These are phyloP conservation scores for Eimeria necatrix DNA, from an alignment of 169 alveolate species.

Conservation along the genomic window DNA sequence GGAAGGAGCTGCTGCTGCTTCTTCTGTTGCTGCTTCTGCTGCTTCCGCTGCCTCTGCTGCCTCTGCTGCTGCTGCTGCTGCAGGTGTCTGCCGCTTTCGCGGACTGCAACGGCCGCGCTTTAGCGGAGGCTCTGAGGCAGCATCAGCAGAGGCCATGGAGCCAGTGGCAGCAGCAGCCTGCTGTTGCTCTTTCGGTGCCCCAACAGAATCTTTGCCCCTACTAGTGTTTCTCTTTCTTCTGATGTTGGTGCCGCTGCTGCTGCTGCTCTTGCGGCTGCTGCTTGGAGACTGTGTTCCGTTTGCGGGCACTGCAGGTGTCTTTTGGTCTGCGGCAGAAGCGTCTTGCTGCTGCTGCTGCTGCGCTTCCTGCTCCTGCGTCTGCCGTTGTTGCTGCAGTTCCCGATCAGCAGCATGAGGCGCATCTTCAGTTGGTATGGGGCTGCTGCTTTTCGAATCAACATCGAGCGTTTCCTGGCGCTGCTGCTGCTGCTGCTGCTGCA, in stretches of 20 bases:
- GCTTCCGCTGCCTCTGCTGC: background rate
- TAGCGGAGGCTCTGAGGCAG: background rate
- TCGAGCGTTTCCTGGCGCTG: background rate
- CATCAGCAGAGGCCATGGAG: no score
- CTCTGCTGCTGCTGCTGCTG: slow-evolving; percentile 6
- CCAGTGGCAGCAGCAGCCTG: background rate
- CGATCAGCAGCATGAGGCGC: background rate
- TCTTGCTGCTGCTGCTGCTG: background rate
- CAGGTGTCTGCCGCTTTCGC: background rate
- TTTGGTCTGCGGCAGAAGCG: background rate
- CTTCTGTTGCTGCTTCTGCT: background rate
- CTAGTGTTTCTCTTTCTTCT: background rate
- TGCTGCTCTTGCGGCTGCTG: slow-evolving; percentile 13
- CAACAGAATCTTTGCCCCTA: background rate
- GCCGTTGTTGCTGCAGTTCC: background rate
- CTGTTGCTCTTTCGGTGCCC: background rate
- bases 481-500: slow-evolving; percentile 15
- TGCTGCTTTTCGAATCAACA: background rate
- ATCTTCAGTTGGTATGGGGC: background rate
- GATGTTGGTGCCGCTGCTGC: slow-evolving; percentile 34
- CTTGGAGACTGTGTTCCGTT: background rate
- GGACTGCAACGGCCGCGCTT: background rate
- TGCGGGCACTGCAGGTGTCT: slow-evolving; percentile 2
- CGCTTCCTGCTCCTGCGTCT: no score
- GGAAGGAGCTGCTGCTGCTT: background rate